Base-by-base conservation (phyloP, 2,329 filamentous ascomycete species). In the Aspergillus sp. region DNA sequence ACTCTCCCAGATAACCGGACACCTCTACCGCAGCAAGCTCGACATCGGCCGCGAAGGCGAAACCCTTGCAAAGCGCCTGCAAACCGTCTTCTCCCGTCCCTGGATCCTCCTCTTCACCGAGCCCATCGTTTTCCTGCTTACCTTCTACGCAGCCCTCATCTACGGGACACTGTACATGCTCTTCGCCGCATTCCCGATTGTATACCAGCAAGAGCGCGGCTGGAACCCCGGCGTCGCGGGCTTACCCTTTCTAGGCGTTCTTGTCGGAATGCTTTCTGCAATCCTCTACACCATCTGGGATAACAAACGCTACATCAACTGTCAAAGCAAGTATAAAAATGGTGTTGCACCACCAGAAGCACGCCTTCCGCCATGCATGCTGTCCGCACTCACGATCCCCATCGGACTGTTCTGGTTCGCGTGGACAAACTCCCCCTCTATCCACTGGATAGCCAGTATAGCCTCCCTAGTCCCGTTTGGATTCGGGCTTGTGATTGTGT, bases 301-400 rank as follows among this genome's bases (percentile, higher is more conserved):
- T 60, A 79, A 79, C 60, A 71, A 68, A 42, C 72, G 76, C 15
- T 77, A 75, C 51, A 54, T 71, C 20, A 66, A 67, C 56, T 72
- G 80, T 20, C 73, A 77, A 12, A 73, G 77, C n/a, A 73, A 76
- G 20, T 64, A 81, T 17, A 76, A 9, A 8, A 30, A 75, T 2
- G 86, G 86, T 3, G 82, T 85, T 57, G 84, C 84, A 8, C 80
- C 85, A 13, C 85, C 86, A 0, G 84, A 86, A 71, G 80, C 80
- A 39, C 82, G 80, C 49, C 69, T 85, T 1, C 80, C 81, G 1
- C 78, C 81, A 5, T 77, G 74, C 45, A 79, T 82, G 58, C 59
- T 81, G 3, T 79, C 79, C 33, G 77, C 76, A 53, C 72, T 83
- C 20, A 71, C 74, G n/a, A 75, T 87, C 40, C 84, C 85, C 0